Base-by-base conservation (phyloP, 73 alveolate species). In the Paramecium primaurelia region DNA sequence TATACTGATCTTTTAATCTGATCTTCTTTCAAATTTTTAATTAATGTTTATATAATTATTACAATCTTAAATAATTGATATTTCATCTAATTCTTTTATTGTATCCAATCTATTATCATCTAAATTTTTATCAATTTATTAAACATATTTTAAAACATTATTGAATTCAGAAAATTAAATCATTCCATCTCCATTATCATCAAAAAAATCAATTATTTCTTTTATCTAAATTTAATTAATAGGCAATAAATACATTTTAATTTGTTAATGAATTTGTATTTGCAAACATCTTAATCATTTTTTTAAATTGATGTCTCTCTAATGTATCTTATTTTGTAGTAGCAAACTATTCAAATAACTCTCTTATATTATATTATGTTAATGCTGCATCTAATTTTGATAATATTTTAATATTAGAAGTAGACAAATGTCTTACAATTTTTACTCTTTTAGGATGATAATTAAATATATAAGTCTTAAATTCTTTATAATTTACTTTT, bases 271-370 rank as follows among this genome's bases (percentile, higher is more conserved):
- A 40, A 73, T 4, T 73, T 37, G 28, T 73, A 73, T 37, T 36
- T 16, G 58, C 93, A 4, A 87, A 22, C 28, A 49, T 64, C 25
- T 64, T 87, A 6, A 87, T 59, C 87, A 87, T 60, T 68, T 60
- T 64, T 68, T 54, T 4, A 37, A 87, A 64, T 87, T 87, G 54
- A 60, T 58, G 64, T 37, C 59, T 42, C 8, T 58, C 40, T 26
- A 87, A 42, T 18, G 93, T 86, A 64, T 87, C 88, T 26, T 87
- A 4, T 22, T 64, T 64, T 12, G 87, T 60, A 42, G 83, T 87
- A n/a, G 64, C 93, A 87, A 49, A 64, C 4, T 58, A 49, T 5
- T 34, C 49, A 60, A 87, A 87, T 18, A 87, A 38, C 16, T 59
- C 59, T 86, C 36, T 87, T 16, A 44, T 68, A 64, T 87, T 54